Percentiles rank a stretch among this genome's conserved stretches.
These are phyloP conservation scores for Leishmania lainsoni DNA, from an alignment of 208 protist genomes.

Conservation along the genomic window DNA sequence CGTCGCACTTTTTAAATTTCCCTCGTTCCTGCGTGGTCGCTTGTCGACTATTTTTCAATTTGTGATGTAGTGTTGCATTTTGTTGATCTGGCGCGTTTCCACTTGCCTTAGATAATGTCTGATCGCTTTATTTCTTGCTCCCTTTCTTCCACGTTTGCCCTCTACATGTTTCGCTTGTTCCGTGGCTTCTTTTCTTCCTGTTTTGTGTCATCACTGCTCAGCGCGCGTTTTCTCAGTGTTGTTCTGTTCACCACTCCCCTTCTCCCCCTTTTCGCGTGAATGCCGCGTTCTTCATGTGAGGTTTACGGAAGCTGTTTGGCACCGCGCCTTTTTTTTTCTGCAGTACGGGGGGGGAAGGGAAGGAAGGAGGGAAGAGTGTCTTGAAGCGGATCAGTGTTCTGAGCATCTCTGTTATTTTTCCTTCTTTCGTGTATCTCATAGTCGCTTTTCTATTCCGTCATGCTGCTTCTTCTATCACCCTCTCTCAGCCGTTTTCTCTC, in stretches of 20 bases:
- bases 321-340: not conserved
- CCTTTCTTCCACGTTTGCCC: not conserved
- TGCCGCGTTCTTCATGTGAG: not conserved
- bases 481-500: not conserved
- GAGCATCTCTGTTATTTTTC: not conserved
- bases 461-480: not conserved
- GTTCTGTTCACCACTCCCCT: not conserved
- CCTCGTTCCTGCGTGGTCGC: not conserved
- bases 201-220: not conserved
- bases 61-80: not conserved
- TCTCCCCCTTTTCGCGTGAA: not conserved
- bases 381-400: not conserved
- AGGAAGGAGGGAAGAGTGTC: not conserved
- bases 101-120: not conserved
- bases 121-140: not conserved
- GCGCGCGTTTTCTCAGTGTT: not conserved
- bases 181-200: not conserved
- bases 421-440: not conserved
- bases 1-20: not conserved
- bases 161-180: not conserved
- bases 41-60: not conserved
- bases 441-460: not conserved
- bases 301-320: not conserved
- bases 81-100: not conserved
- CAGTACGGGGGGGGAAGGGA: not conserved